Evolutionary conservation across 1,284 basidiomycete species (phyloP), one percentile per base, ranked within the genome.

Genomic region (Anthracocystis panici-leucophaei): DNA sequence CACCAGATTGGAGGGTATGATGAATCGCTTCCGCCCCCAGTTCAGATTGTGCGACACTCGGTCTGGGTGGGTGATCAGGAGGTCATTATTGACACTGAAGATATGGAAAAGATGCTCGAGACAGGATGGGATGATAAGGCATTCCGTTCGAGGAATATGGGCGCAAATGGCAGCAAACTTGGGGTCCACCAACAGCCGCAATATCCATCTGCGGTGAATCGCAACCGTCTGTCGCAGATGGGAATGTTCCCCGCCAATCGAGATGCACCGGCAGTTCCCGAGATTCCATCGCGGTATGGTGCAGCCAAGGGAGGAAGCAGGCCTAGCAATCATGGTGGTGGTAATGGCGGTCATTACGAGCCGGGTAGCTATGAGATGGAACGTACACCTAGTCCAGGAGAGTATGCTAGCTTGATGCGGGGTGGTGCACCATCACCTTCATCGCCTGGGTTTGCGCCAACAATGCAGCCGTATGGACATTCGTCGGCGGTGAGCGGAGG

Each of bases 1-100:
- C 84, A 81, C n/a, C 87, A 88, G 65, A 86, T 88, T 50, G 87
- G 87, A 21, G 79, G 68, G 11, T 85, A 85, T 49, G 82, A 84
- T 44, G 78, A 79, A 59, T 51, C 66, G 20, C 46, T 76, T 14
- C 80, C 81, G 21, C 81, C 81, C 5, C 80, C 81, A n/a, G 71
- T 79, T 4, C 75, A 69, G 41, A 76, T 80, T 49, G 70, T 81
- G 7, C 57, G 80, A 2, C 79, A 82, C 29, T 79, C 77, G 27
- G 69, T 80, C 11, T 80, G 77, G 77, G 67, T 77, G 4, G 78
- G 71, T 7, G 76, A 78, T 11, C 66, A 77, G 31, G 76, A 81
- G 27, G 72, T 77, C 35, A 60, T 82, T 18, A 62, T 80, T 29
- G 80, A 75, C 21, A 71, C 72, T 45, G 61, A 80, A 27, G 78